Percentiles rank a stretch among this genome's conserved stretches.
Conservation (phyloP, 1,284 basidiomycete genomes). For the Sporisorium sorghi region DNA sequence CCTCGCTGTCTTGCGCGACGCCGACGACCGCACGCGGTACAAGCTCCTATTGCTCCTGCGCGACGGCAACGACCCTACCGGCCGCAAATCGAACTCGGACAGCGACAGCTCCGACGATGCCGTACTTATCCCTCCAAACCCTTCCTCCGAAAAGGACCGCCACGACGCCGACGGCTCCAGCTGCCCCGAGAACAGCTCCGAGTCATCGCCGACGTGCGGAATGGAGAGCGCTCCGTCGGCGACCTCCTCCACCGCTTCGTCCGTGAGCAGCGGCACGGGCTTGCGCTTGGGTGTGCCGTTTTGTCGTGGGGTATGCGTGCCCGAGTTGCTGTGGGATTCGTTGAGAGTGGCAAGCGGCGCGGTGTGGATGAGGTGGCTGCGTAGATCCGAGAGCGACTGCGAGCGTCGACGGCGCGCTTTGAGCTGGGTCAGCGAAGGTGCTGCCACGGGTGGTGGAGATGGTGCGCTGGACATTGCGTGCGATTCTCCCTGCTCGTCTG, state of each 20-base stretch:
- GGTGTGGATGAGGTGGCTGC: neutral
- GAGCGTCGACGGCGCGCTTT: slow-evolving; percentile 22
- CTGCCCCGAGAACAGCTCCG: slow-evolving; percentile 13
- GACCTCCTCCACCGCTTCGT: slow-evolving; percentile 24
- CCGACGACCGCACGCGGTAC: slow-evolving; percentile 17
- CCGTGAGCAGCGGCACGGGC: slow-evolving; percentile 10
- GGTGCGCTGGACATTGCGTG: neutral
- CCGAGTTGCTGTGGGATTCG: neutral
- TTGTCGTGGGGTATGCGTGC: neutral
- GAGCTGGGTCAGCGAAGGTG: slow-evolving; percentile 8
- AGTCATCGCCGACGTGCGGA: neutral
- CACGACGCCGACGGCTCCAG: slow-evolving; percentile 34
- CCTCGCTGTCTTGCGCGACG: neutral
- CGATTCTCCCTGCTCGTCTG: neutral
- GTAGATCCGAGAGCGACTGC: slow-evolving; percentile 32
- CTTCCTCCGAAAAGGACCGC: slow-evolving; percentile 41
- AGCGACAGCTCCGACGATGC: slow-evolving; percentile 28
- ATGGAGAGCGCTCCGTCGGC: neutral
- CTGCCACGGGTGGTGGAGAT: neutral
- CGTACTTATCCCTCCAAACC: slow-evolving; percentile 31
- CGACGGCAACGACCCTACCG: slow-evolving; percentile 2
- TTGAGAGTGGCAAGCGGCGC: slow-evolving; percentile 11
- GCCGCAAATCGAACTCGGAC: slow-evolving; percentile 19
- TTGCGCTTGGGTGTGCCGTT: slow-evolving; percentile 17
- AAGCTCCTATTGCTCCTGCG: slow-evolving; percentile 17